Base-by-base conservation (phyloP, 257 asterid species). In the Solanum virginianum region DNA sequence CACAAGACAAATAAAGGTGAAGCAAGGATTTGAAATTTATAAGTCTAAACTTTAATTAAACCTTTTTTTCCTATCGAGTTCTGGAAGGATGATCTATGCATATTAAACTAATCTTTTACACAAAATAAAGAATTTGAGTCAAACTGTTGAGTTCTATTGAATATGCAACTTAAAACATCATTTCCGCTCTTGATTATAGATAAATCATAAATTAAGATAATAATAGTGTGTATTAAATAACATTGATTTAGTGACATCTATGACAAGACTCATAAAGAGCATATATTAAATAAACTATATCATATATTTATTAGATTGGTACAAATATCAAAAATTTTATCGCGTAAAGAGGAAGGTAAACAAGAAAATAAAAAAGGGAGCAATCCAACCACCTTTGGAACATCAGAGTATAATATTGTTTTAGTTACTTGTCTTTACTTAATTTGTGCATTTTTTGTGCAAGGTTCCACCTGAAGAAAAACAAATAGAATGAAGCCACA, bases 401-500 rank as follows among this genome's bases (percentile, higher is more conserved):
- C 57, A 74, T 77, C 85, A 7, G 54, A 41, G 72, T 80, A 81
- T 88, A 86, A 59, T 59, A 8, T 81, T 56, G 17, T 39, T 60
- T 62, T 86, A 85, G 62, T 82, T 77, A 81, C 14, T 75, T 66
- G 74, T 85, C 85, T 79, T 57, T 15, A 90, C 93, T 91, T 89
- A 90, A 91, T 92, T 86, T 63, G 41, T 85, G 83, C 51, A 87
- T 84, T 84, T 84, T 84, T 84, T 85, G 83, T 81, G 82, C 79
- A 87, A 84, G 91, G 91, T 89, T 89, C 90, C 81, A 83, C 83
- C 83, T 77, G 84, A 43, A 86, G 82, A 68, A 83, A 89, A 85
- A 91, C 93, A 90, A 92, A 84, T 70, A 87, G 91, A 88, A 84
- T 75, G 85, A 29, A 83, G 87, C 91, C 91, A 91, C 79, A 89